A percentile compares a stretch with the other conserved stretches of the same genome.
phyloP scores from a whole-genome alignment of 768 basidiomycete species.

The Calocera viscosa region DNA sequence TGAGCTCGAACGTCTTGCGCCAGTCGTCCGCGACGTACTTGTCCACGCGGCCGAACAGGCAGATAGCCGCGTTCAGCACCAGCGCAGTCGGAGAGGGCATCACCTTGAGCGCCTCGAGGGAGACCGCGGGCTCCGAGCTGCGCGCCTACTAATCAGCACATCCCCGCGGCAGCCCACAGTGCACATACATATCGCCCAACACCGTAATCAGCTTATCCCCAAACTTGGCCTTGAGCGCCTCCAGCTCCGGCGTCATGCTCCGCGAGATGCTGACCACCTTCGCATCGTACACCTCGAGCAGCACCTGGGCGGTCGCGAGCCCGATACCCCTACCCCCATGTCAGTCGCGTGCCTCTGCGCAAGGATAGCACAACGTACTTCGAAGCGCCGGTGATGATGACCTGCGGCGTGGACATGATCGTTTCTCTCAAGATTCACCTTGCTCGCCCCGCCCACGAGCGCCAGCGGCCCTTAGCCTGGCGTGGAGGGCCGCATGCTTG shows the following conservation, averaged over 20 bases:
- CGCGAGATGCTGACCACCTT: conserved; percentile 70
- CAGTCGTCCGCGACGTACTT: background rate
- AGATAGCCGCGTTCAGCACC: conserved; percentile 3
- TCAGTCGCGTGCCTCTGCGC: background rate
- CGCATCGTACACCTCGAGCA: conserved; percentile 50
- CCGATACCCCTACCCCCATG: conserved; percentile 47
- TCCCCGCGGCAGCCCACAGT: background rate
- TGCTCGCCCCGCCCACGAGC: background rate
- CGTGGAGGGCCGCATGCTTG: no score
- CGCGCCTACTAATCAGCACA: background rate
- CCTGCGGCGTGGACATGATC: background rate
- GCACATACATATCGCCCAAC: conserved; percentile 55
- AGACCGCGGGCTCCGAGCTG: background rate
- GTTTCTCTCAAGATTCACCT: background rate
- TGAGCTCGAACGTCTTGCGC: conserved; percentile 50
- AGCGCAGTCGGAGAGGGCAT: conserved; percentile 1
- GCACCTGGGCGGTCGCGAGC: conserved; percentile 53
- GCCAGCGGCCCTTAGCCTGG: no score
- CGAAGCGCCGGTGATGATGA: conserved; percentile 3
- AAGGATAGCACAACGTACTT: background rate
- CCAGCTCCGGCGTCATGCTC: conserved; percentile 50
- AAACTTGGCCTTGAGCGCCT: conserved; percentile 34
- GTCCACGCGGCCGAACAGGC: background rate
- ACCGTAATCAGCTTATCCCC: conserved; percentile 38
- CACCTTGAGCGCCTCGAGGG: conserved; percentile 1